These are phyloP conservation scores for Venturia pyrina DNA, from an alignment of 2,329 filamentous ascomycete species.

Conservation along the genomic window DNA sequence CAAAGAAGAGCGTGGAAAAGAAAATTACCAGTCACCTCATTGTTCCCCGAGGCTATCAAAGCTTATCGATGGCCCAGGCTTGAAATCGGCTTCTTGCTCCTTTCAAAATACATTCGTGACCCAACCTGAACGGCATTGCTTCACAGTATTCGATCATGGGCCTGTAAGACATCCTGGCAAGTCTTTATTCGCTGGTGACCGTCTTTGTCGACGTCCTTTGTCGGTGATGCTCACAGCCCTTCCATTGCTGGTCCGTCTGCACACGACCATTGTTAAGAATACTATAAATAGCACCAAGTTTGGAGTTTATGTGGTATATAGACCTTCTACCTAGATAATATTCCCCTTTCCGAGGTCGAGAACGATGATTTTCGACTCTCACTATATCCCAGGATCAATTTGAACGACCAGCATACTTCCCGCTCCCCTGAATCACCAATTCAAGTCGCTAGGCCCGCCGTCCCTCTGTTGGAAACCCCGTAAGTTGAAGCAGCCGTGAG, in stretches of 20 bases:
- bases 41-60: neutral
- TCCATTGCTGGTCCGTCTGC: neutral
- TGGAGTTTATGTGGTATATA: neutral
- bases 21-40: neutral
- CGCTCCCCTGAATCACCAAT: neutral
- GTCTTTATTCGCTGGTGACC: neutral
- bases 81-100: neutral
- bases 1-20: neutral
- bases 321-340: neutral
- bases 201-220: neutral
- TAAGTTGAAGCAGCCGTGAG: neutral
- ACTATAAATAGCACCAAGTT: neutral
- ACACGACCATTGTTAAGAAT: neutral
- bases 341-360: neutral
- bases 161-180: neutral
- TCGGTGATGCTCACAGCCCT: neutral
- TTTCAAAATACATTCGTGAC: neutral
- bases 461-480: neutral
- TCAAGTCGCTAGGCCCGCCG: neutral
- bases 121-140: neutral
- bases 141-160: neutral
- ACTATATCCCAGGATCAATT: neutral
- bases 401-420: neutral
- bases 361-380: neutral
- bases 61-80: neutral